Conservation (phyloP, 129 eudicot genomes). For the Pittosporum tobira region DNA sequence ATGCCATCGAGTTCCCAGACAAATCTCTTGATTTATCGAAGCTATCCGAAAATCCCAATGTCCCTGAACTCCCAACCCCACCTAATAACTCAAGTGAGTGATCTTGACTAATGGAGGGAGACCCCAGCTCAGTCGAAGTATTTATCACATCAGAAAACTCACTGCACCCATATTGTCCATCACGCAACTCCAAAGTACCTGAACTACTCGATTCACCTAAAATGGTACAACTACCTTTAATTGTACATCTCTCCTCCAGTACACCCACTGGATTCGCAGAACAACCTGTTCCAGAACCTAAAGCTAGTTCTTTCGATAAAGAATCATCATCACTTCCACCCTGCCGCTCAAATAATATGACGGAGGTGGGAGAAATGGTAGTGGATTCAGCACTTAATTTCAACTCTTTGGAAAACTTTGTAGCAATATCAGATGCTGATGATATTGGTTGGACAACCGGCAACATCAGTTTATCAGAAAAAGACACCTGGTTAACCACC, state of each 20-base stretch:
- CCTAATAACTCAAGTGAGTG: constrained; percentile 47
- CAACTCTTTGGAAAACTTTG: constrained; percentile 46
- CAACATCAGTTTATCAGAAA: constrained; percentile 44
- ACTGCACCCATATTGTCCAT: constrained; percentile 21
- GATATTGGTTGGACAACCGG: constrained; percentile 82
- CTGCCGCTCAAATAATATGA: constrained; percentile 39
- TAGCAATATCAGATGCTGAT: constrained; percentile 35
- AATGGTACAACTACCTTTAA: constrained; percentile 19
- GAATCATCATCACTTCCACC: constrained; percentile 28
- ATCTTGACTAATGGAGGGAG: constrained; percentile 38
- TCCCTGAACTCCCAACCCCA: constrained; percentile 63
- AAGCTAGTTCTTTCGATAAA: constrained; percentile 39
- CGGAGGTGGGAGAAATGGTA: constrained; percentile 72
- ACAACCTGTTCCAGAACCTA: constrained; percentile 48
- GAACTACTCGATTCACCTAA: constrained; percentile 40
- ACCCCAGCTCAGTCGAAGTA: constrained; percentile 40
- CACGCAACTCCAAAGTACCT: constrained; percentile 16
- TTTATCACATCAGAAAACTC: constrained; percentile 47
- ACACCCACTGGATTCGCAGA: constrained; percentile 49
- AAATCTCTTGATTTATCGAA: constrained; percentile 69
- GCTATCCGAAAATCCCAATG: constrained; percentile 69
- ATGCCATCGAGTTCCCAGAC: constrained; percentile 47
- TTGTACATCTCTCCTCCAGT: constrained; percentile 32
- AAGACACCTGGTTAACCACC: constrained; percentile 29
- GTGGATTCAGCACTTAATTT: constrained; percentile 24